phyloP scores from a whole-genome alignment of 2,329 filamentous ascomycete genomes.

The Mycocentrospora acerina region DNA sequence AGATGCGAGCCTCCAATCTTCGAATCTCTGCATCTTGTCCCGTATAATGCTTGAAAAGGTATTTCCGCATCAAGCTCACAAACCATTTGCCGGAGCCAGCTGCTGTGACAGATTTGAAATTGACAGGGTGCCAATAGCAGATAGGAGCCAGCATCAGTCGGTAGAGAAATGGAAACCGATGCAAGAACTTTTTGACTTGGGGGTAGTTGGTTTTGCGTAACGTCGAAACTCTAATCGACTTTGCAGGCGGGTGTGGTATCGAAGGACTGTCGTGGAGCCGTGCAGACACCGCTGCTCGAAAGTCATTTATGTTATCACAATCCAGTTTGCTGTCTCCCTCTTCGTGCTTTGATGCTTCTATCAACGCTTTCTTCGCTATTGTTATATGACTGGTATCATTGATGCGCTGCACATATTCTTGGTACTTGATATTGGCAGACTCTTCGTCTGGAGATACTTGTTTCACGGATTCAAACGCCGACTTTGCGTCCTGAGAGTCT shows the following conservation, averaged over 20 bases:
- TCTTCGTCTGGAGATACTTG: slow-evolving; percentile 50
- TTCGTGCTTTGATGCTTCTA: slow-evolving; percentile 28
- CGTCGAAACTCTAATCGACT: slow-evolving; percentile 53
- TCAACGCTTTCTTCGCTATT: slow-evolving; percentile 27
- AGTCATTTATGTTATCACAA: slow-evolving; percentile 41
- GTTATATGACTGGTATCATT: slow-evolving; percentile 32
- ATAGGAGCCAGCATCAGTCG: slow-evolving; percentile 52
- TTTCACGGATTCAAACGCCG: slow-evolving; percentile 44
- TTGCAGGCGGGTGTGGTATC: slow-evolving; percentile 53
- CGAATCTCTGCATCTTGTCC: slow-evolving; percentile 48
- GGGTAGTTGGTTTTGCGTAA: slow-evolving; percentile 48
- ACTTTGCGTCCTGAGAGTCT: slow-evolving; percentile 30
- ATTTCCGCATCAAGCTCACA: slow-evolving; percentile 48
- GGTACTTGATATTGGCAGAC: slow-evolving; percentile 47
- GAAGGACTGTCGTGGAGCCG: slow-evolving; percentile 52
- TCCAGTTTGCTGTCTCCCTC: slow-evolving; percentile 34
- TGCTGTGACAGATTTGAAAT: slow-evolving; percentile 52
- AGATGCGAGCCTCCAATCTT: slow-evolving; percentile 49
- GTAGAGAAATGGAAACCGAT: slow-evolving; percentile 53
- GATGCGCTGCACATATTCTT: slow-evolving; percentile 42
- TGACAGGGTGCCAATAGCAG: slow-evolving; percentile 56
- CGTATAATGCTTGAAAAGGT: slow-evolving; percentile 54
- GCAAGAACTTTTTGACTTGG: slow-evolving; percentile 47
- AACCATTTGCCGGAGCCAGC: slow-evolving; percentile 56
- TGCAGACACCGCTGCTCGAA: slow-evolving; percentile 54